A percentile compares a stretch with the other conserved stretches of the same genome.
phyloP scores from a whole-genome alignment of 306 rosid genomes.

The Canavalia gladiata region DNA sequence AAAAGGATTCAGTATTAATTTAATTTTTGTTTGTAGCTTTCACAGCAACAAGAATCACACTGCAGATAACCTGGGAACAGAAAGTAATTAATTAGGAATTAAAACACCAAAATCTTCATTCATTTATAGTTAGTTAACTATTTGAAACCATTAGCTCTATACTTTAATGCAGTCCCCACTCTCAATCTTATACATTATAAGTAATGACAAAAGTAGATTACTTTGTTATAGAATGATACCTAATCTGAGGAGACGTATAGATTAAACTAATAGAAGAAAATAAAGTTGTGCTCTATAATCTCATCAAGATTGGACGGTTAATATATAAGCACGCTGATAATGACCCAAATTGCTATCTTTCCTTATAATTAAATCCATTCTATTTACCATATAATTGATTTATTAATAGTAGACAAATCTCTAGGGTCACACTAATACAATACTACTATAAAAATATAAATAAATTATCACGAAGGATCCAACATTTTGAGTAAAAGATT shows the following conservation, averaged over 20 bases:
- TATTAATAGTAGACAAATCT: constrained; percentile 48
- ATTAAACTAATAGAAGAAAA: constrained; percentile 45
- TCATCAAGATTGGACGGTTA: constrained; percentile 34
- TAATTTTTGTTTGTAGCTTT: background rate
- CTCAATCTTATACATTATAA: constrained; percentile 39
- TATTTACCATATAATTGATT: constrained; percentile 47
- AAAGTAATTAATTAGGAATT: background rate
- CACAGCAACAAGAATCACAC: background rate
- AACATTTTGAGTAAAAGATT: constrained; percentile 16
- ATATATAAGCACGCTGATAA: constrained; percentile 55
- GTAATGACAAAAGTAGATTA: constrained; percentile 57
- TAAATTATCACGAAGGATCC: constrained; percentile 24
- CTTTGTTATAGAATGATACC: constrained; percentile 45
- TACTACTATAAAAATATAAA: constrained; percentile 1
- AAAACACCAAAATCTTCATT: background rate
- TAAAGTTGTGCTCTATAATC: constrained; percentile 42
- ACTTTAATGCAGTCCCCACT: constrained; percentile 5
- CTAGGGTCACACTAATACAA: background rate
- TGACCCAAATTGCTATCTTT: constrained; percentile 51
- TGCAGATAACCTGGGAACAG: background rate
- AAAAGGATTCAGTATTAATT: background rate
- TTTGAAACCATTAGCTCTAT: constrained; percentile 5
- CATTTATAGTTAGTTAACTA: background rate
- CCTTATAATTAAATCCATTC: constrained; percentile 45
- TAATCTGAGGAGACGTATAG: constrained; percentile 57